Percentiles rank a stretch among this genome's conserved stretches.
These are phyloP conservation scores for Psidium friedrichsthalianum DNA, from an alignment of 345 rosid species.

Conservation along the genomic window DNA sequence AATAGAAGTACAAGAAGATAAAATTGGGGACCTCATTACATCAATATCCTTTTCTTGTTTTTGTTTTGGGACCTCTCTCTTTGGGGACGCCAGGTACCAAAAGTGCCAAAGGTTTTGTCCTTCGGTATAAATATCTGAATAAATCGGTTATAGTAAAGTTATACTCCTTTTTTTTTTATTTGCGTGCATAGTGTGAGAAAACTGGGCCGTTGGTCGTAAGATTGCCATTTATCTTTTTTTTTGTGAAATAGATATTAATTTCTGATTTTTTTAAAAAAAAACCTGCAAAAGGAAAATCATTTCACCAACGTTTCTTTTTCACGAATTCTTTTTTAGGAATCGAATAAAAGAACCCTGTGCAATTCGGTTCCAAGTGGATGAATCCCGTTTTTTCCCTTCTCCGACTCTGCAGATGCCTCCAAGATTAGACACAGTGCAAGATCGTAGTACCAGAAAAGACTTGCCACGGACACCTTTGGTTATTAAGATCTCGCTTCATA, in stretches of 20 bases:
- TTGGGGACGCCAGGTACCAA: background rate
- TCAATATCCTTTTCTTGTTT: background rate
- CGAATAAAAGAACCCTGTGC: background rate
- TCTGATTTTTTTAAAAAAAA: background rate
- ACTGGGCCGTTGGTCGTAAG: background rate
- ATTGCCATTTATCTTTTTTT: background rate
- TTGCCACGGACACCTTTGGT: background rate
- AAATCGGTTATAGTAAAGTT: background rate
- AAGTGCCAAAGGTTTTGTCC: background rate
- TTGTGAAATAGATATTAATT: background rate
- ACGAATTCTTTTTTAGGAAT: background rate
- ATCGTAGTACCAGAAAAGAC: background rate
- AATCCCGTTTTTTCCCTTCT: slow-evolving; percentile 11
- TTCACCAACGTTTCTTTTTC: background rate
- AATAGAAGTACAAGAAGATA: background rate
- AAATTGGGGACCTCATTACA: slow-evolving; percentile 15
- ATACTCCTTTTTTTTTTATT: background rate
- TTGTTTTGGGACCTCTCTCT: background rate
- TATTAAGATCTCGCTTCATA: background rate
- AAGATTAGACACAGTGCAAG: slow-evolving; percentile 20
- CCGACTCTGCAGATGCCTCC: slow-evolving; percentile 38
- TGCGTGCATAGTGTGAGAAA: background rate
- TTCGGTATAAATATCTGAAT: background rate
- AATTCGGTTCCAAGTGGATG: slow-evolving; percentile 35
- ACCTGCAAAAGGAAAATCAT: background rate